Percentiles rank a stretch among this genome's conserved stretches.
These are phyloP conservation scores for Pinus albicaulis DNA, from an alignment of 75 land plant species.

Conservation along the genomic window DNA sequence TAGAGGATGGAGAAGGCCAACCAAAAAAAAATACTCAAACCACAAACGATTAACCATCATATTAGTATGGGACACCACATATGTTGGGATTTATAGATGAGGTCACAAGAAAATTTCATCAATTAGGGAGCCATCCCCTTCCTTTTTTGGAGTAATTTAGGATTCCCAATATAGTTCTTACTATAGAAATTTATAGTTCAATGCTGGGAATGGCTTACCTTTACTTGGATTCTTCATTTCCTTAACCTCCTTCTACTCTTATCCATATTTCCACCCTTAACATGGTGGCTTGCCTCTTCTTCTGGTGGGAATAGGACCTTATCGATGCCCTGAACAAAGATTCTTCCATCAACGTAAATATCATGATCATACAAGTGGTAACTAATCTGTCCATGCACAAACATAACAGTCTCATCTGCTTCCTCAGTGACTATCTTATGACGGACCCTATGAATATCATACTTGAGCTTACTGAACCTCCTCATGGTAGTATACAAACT, in stretches of 20 bases:
- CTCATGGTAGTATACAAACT: constrained; percentile 87
- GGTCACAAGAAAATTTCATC: too few species aligned
- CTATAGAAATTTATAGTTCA: too few species aligned
- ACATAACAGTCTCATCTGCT: constrained; percentile 77
- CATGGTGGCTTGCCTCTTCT: background rate
- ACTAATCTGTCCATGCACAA: constrained; percentile 52
- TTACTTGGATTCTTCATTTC: too few species aligned
- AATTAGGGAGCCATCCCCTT: too few species aligned
- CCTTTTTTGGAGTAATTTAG: too few species aligned
- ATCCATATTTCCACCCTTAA: background rate
- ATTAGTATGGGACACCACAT: too few species aligned
- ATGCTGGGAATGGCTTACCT: too few species aligned
- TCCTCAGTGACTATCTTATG: constrained; percentile 72
- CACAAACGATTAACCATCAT: too few species aligned
- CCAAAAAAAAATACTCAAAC: too few species aligned
- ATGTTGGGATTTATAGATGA: too few species aligned
- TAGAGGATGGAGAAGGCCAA: too few species aligned
- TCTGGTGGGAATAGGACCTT: constrained; percentile 63
- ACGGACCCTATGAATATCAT: constrained; percentile 34
- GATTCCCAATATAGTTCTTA: too few species aligned
- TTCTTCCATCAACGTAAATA: constrained; percentile 32
- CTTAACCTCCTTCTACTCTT: background rate
- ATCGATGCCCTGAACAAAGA: constrained; percentile 77
- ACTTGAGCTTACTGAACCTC: background rate
- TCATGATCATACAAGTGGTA: constrained; percentile 80